Conservation (phyloP, 345 rosid species). For the Geranium brycei region DNA sequence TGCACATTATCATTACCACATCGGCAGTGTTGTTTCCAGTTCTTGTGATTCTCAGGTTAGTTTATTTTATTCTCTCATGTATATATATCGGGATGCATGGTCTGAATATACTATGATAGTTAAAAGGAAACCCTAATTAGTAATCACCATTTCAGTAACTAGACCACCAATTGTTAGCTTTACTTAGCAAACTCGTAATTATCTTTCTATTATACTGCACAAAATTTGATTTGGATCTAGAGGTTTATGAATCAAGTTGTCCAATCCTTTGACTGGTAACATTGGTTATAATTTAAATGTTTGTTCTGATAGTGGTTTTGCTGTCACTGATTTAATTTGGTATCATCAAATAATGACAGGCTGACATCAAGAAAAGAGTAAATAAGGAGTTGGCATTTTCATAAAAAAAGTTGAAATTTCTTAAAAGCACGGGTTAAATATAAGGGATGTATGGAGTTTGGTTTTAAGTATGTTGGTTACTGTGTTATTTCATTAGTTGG, state of each 20-base stretch:
- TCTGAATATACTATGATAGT: not conserved
- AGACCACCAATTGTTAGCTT: no score
- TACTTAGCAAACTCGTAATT: no score
- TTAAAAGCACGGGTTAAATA: not conserved
- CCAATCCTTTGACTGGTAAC: not conserved
- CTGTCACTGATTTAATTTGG: not conserved
- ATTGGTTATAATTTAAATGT: no score
- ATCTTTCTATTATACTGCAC: not conserved
- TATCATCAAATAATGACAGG: not conserved
- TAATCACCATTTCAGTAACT: no score
- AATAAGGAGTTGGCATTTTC: not conserved
- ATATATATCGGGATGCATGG: not conserved
- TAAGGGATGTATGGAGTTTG: not conserved
- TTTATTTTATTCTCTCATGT: slow-evolving; percentile 3
- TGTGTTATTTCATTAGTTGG: not conserved
- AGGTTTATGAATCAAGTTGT: not conserved
- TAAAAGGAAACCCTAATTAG: no score
- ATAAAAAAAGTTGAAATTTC: not conserved
- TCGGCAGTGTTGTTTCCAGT: slow-evolving; percentile 67
- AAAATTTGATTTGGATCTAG: not conserved
- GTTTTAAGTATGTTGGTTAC: not conserved
- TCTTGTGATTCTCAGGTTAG: slow-evolving; percentile 69
- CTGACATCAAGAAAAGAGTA: no score
- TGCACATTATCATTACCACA: slow-evolving; percentile 61
- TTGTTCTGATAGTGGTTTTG: not conserved